These are phyloP conservation scores for Lactuca sativa DNA, from an alignment of 129 eudicot species.

Conservation along the genomic window DNA sequence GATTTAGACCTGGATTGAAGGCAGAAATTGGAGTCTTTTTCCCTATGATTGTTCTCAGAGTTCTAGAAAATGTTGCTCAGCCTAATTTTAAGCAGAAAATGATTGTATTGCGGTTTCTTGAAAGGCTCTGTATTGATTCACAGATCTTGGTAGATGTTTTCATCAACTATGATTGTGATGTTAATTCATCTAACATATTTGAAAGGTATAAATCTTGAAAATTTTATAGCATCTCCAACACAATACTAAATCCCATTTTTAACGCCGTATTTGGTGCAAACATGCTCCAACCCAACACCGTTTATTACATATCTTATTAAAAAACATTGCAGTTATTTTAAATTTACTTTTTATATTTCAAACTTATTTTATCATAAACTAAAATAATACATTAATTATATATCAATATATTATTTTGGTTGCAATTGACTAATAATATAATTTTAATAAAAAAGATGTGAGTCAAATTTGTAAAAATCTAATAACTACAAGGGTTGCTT, in stretches of 20 bases:
- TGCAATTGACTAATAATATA: too few species aligned
- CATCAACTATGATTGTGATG: conserved; percentile 95
- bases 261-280: background rate
- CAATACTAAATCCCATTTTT: background rate
- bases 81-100: conserved; percentile 95
- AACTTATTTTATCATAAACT: too few species aligned
- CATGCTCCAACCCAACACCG: background rate
- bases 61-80: conserved; percentile 88
- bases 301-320: background rate
- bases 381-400: too few species aligned
- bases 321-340: too few species aligned
- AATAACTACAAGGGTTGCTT: too few species aligned
- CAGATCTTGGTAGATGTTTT: conserved; percentile 95
- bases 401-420: too few species aligned
- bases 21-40: conserved; percentile 98
- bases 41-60: conserved; percentile 98
- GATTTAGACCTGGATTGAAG: conserved; percentile 97
- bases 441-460: too few species aligned
- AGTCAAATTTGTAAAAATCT: too few species aligned
- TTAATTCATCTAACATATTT: conserved; percentile 94
- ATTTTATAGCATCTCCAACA: too few species aligned
- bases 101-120: conserved; percentile 83
- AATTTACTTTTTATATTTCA: too few species aligned
- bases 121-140: conserved; percentile 83
- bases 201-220: conserved; percentile 59